Conservation (phyloP, 257 asterid species). For the Solanum piurae region DNA sequence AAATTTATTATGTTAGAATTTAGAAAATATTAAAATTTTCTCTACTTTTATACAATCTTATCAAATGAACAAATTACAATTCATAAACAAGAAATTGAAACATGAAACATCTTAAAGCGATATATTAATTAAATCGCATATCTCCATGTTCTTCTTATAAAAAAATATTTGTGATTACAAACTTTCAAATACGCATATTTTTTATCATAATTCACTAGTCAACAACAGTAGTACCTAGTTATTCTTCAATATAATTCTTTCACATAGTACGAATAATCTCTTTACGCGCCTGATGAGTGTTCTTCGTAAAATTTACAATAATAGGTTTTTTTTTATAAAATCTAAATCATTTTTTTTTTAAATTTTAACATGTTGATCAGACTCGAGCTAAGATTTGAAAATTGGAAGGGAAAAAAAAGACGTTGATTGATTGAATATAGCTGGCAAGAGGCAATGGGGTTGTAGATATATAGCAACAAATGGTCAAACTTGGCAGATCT, state of each 20-base stretch:
- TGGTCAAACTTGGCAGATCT: conserved; percentile 8
- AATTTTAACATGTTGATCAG: neutral
- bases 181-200: neutral
- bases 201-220: too few relatives aligned
- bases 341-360: too few relatives aligned
- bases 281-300: neutral
- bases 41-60: too few relatives aligned
- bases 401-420: neutral
- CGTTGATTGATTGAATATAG: neutral
- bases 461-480: conserved; percentile 2
- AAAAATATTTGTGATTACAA: too few relatives aligned
- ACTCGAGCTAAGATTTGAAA: neutral
- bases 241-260: too few relatives aligned
- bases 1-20: neutral
- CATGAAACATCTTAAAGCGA: fast-evolving
- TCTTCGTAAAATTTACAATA: too few relatives aligned
- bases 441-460: neutral
- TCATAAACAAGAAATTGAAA: too few relatives aligned
- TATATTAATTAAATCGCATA: too few relatives aligned
- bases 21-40: too few relatives aligned
- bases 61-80: too few relatives aligned
- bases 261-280: neutral
- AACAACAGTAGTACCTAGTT: fast-evolving
- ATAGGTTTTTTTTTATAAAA: too few relatives aligned
- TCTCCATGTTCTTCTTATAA: too few relatives aligned